Evolutionary conservation across 2,329 filamentous ascomycete genomes (phyloP).

Genomic region (Mollisiaceae sp.): DNA sequence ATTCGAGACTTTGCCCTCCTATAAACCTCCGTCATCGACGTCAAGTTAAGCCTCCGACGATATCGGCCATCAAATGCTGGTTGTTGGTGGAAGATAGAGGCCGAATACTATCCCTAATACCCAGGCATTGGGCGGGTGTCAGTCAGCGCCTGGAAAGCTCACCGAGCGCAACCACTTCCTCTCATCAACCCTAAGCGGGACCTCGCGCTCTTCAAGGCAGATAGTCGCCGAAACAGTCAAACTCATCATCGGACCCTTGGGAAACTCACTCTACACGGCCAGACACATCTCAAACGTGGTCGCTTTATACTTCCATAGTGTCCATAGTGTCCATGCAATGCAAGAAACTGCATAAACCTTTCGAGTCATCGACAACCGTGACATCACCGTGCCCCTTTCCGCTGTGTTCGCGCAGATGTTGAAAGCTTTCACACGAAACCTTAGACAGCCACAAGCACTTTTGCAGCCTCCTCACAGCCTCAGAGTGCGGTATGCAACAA

Average conservation of each 20-base stretch:
- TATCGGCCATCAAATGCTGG: not conserved
- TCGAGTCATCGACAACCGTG: not conserved
- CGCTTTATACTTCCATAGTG: not conserved
- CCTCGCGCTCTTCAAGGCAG: not conserved
- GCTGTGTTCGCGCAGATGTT: no score
- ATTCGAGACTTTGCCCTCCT: not conserved
- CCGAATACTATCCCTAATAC: not conserved
- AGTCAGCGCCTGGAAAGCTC: not conserved
- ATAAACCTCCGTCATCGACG: not conserved
- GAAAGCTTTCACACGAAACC: no score
- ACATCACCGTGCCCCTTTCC: not conserved
- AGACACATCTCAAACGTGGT: not conserved
- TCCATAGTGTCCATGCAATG: not conserved
- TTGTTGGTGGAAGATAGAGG: not conserved
- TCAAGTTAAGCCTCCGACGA: not conserved
- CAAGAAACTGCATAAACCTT: not conserved
- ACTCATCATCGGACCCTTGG: not conserved
- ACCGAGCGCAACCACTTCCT: not conserved
- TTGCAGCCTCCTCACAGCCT: slow-evolving; percentile 14
- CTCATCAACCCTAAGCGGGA: no score
- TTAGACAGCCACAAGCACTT: not conserved
- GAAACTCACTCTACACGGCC: not conserved
- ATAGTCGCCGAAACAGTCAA: slow-evolving; percentile 3
- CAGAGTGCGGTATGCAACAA: slow-evolving; percentile 13
- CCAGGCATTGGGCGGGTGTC: not conserved